Evolutionary conservation across 371 early-diverging fungal genomes (phyloP).

Genomic region (Rhizomucor pusillus): DNA sequence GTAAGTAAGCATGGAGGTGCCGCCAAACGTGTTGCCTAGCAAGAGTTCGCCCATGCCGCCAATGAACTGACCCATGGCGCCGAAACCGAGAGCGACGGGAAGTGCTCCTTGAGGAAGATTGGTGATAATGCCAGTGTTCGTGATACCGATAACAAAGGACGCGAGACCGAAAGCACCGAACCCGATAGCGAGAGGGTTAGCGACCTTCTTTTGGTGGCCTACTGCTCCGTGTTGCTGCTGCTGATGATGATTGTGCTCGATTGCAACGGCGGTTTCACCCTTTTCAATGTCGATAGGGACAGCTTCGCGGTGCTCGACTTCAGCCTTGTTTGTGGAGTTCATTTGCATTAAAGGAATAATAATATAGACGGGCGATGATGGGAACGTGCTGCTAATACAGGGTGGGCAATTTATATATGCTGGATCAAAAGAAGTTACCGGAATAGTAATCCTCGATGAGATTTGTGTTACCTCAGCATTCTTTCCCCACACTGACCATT

Average conservation of each 20-base stretch:
- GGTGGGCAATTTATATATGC: no score
- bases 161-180: constrained; percentile 33
- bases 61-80: constrained; percentile 26
- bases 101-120: constrained; percentile 24
- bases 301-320: constrained; percentile 16
- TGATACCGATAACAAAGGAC: constrained; percentile 28
- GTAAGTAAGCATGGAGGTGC: constrained; percentile 23
- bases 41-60: constrained; percentile 21
- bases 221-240: constrained; percentile 1
- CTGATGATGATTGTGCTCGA: constrained; percentile 2
- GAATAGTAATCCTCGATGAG: neutral
- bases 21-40: constrained; percentile 25
- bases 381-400: no score
- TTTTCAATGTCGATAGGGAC: constrained; percentile 12
- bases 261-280: no score
- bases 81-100: constrained; percentile 25
- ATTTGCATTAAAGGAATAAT: neutral
- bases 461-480: neutral
- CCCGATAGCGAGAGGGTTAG: constrained; percentile 36
- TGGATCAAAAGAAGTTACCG: neutral
- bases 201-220: constrained; percentile 1
- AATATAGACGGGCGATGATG: no score
- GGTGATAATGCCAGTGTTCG: constrained; percentile 24
- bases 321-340: constrained; percentile 13
- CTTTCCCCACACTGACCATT: constrained; percentile 10